Conservation (phyloP, 345 rosid species). For the Arabidopsis suecica region DNA sequence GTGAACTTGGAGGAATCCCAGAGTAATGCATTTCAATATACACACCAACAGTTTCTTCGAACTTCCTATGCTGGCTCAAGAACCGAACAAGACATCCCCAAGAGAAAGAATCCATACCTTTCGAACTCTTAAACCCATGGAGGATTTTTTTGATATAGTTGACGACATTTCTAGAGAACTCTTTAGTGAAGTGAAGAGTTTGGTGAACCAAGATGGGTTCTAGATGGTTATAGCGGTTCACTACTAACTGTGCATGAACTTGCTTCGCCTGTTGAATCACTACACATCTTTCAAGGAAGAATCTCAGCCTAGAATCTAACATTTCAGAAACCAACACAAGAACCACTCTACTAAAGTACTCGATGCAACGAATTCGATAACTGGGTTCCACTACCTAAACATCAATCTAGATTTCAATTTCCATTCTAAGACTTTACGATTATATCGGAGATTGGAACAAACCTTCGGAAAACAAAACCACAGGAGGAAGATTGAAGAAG, state of each 20-base stretch:
- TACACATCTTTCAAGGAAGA: constrained; percentile 44
- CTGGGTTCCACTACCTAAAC: not conserved
- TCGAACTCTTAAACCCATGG: not conserved
- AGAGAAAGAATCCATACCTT: constrained; percentile 51
- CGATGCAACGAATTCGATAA: too few species aligned
- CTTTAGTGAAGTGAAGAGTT: constrained; percentile 47
- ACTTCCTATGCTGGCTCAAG: constrained; percentile 61
- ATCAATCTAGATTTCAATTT: not conserved
- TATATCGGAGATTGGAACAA: not conserved
- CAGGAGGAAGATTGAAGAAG: too few species aligned
- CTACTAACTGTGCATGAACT: constrained; percentile 55
- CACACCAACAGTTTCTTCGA: constrained; percentile 53
- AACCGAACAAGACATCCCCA: constrained; percentile 70
- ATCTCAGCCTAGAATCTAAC: constrained; percentile 44
- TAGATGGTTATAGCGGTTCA: constrained; percentile 48
- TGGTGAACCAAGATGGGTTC: constrained; percentile 57
- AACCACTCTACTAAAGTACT: not conserved
- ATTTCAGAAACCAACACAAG: constrained; percentile 18
- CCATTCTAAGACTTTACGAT: not conserved
- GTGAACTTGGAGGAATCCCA: constrained; percentile 58
- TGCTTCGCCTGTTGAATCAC: constrained; percentile 53
- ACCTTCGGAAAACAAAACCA: too few species aligned
- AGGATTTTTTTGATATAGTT: constrained; percentile 56
- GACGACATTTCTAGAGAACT: constrained; percentile 49
- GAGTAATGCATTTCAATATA: constrained; percentile 58